phyloP scores from a whole-genome alignment of 106 monocot genomes.

The Apostasia ramifera region DNA sequence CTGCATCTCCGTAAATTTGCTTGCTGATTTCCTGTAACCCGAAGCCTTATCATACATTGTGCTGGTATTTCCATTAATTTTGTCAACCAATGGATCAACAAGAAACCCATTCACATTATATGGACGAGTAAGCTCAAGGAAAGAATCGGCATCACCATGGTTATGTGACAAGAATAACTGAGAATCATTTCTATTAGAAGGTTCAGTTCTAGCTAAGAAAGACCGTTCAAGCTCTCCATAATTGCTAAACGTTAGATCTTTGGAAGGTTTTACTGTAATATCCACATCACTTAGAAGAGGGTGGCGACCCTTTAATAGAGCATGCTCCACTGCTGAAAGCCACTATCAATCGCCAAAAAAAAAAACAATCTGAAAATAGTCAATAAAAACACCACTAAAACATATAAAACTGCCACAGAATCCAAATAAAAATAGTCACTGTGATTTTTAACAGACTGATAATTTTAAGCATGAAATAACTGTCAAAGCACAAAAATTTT shows the following conservation, averaged over 20 bases:
- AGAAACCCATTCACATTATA: slow-evolving; percentile 35
- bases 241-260: slow-evolving; percentile 41
- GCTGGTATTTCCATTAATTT: slow-evolving; percentile 18
- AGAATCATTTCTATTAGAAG: slow-evolving; percentile 11
- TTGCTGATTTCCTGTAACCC: slow-evolving; percentile 9
- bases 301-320: slow-evolving; percentile 89
- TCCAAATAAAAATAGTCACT: slow-evolving; percentile 1
- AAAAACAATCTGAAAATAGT: not conserved
- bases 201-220: slow-evolving; percentile 10
- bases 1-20: slow-evolving; percentile 1
- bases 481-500: not conserved
- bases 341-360: slow-evolving; percentile 38
- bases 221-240: slow-evolving; percentile 10
- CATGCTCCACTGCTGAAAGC: slow-evolving; percentile 89
- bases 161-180: slow-evolving; percentile 13
- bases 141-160: slow-evolving; percentile 10
- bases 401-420: not conserved
- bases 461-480: not conserved
- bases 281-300: slow-evolving; percentile 87
- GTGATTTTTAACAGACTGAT: too few species aligned
- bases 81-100: slow-evolving; percentile 10
- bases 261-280: slow-evolving; percentile 56
- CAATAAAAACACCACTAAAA: not conserved
- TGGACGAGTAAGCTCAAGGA: slow-evolving; percentile 12
- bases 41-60: slow-evolving; percentile 10